These are phyloP conservation scores for Geotrichum klebahnii DNA, from an alignment of 1,139 yeast genomes.

Conservation along the genomic window DNA sequence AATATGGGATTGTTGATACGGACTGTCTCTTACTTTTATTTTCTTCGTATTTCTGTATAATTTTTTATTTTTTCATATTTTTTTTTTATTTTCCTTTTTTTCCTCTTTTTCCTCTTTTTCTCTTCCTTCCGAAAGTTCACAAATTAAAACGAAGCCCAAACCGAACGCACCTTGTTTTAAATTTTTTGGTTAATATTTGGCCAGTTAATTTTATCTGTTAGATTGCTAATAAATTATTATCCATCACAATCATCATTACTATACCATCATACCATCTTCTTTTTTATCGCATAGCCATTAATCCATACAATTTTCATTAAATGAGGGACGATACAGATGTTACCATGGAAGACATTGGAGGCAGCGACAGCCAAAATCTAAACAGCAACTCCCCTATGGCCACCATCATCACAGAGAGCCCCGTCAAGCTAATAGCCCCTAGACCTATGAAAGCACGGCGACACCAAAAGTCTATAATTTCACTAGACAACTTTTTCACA, in stretches of 20 bases:
- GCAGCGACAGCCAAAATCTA: conserved; percentile 3
- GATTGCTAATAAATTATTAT: no score
- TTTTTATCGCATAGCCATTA: background rate
- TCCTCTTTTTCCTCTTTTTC: background rate
- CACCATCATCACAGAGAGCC: background rate
- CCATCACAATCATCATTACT: no score
- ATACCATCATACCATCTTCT: no score
- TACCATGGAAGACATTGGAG: conserved; percentile 1
- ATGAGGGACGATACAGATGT: no score
- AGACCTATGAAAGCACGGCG: conserved; percentile 28
- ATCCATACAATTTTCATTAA: no score
- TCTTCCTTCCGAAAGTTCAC: background rate
- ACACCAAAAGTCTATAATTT: conserved; percentile 27
- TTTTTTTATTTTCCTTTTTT: background rate
- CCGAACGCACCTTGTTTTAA: no score
- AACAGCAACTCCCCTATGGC: background rate
- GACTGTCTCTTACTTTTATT: conserved; percentile 5
- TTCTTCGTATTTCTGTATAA: background rate
- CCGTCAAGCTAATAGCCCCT: conserved; percentile 25
- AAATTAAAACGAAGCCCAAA: no score
- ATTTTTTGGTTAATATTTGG: no score
- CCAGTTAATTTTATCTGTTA: no score
- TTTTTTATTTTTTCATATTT: background rate
- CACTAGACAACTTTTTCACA: conserved; percentile 23
- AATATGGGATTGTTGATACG: no score